Base-by-base conservation (phyloP, 768 basidiomycete species). In the Lentinula aciculospora region DNA sequence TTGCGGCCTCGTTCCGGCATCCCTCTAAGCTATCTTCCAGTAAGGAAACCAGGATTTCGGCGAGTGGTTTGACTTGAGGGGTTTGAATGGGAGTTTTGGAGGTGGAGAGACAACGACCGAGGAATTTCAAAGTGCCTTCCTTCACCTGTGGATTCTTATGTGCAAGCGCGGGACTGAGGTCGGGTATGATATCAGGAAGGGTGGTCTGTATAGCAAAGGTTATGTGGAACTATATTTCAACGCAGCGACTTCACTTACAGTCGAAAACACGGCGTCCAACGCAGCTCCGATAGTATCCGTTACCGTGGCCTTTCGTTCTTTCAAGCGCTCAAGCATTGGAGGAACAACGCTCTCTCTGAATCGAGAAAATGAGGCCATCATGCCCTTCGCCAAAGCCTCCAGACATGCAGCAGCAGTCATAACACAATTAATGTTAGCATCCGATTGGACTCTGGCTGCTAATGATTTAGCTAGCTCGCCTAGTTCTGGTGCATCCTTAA, bases 81-180 rank as follows among this genome's bases (percentile, higher is more conserved):
- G 84, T 81, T 40, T 81, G 80, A 10, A 97, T 81, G 1, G 94
- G 84, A 2, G 77, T 73, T 8, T 81, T 80, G 1, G 94, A 91
- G 1, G 79, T 79, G 2, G 84, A 74, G 47, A 99, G 81, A 65
- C 83, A 89, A 51, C 96, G 83, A 19, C 80, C 82, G 27, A 98
- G 75, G 65, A 96, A 97, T 65, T 91, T 91, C 62, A 96, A 74
- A 0, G 94, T 88, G 5, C 92, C 90, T 71, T 96, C 93, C 66
- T 97, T 96, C 29, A 97, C 91, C 71, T 97, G 94, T 1, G 97
- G 97, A 66, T 98, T 99, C 75, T 98, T 99, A 56, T 86, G 86
- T 62, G 84, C 84, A 17, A 96, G 74, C 0, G 87, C 81, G 3
- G 84, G 78, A 39, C 90, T 77, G 42, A 96, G 74, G 69, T 98